Conservation (phyloP, 495 filamentous ascomycete genomes). For the Diplogelasinospora grovesii region DNA sequence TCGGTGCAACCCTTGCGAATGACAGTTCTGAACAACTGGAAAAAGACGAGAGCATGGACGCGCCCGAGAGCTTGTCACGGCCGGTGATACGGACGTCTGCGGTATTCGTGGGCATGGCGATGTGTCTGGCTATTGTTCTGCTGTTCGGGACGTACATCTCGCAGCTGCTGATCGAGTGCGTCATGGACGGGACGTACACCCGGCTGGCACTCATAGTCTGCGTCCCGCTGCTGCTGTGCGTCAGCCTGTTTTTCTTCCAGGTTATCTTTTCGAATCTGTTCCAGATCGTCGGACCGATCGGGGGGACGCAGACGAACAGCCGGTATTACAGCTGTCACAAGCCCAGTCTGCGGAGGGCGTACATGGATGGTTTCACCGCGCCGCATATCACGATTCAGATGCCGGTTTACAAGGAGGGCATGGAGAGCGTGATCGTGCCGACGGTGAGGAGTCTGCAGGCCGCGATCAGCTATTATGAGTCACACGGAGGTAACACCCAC, state of each 20-base stretch:
- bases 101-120: conserved; percentile 53
- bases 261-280: conserved; percentile 63
- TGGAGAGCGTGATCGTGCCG: conserved; percentile 53
- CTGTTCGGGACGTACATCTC: conserved; percentile 56
- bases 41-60: conserved; percentile 59
- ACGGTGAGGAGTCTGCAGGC: conserved; percentile 58
- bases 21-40: conserved; percentile 37
- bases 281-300: conserved; percentile 61
- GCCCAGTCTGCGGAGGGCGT: conserved; percentile 46
- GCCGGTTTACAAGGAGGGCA: conserved; percentile 63
- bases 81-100: conserved; percentile 55
- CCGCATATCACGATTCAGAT: conserved; percentile 63
- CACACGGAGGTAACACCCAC: conserved; percentile 48
- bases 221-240: conserved; percentile 61
- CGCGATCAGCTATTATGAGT: conserved; percentile 64
- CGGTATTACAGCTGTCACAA: conserved; percentile 62
- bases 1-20: conserved; percentile 10
- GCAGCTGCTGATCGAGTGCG: conserved; percentile 54
- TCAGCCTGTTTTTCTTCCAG: conserved; percentile 65
- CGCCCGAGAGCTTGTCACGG: conserved; percentile 49
- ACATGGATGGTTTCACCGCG: conserved; percentile 25
- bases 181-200: conserved; percentile 49
- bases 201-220: conserved; percentile 53
- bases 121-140: conserved; percentile 50
- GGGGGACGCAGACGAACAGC: conserved; percentile 58